Evolutionary conservation across 2,329 filamentous ascomycete genomes (phyloP), one percentile per base, ranked within the genome.

Genomic region (Neofusicoccum sp.): DNA sequence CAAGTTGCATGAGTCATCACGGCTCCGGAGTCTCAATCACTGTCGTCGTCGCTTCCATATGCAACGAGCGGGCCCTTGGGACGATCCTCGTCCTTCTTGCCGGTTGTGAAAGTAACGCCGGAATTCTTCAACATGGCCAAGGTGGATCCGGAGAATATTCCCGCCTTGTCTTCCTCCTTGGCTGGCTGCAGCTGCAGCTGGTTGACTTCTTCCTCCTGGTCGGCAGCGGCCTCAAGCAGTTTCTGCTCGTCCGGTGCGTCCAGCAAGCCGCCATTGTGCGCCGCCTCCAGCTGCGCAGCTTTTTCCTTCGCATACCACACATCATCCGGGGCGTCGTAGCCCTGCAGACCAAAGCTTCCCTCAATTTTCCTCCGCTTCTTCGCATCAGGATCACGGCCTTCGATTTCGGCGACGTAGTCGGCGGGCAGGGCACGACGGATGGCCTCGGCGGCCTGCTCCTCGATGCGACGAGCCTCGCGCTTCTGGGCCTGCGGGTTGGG

Each of bases 401-500:
- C 95, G 49, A 99, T 88, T 79, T 99, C 92, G 0, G 92, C 91
- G 0, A 99, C 88, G 65, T 95, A 98, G 30, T 92, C 91, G 0
- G 89, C 91, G 0, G 95, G 95, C 4, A 99, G 79, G 0, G 95
- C 93, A 65, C 89, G 83, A 16, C 95, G 82, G 61, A 99, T 91
- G 1, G 95, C 96, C 69, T 97, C 95, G 0, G 95, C 95, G 1
- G 95, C 95, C 74, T 99, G 95, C 71, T 99, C 95, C 72, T 99
- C 95, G 63, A 99, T 89, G 41, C 89, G 84, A 40, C 89, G 83
- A 2, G 89, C 93, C 76, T 99, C 95, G 63, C 96, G 84, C 65
- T 96, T 96, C 74, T 96, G 91, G 1, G 93, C 92, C 80, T 95
- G 88, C 0, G 95, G 95, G 67, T 99, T 99, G 1, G 95, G 95